Conservation (phyloP, 108 stramenopile genomes). For the Parietichytrium sp. region DNA sequence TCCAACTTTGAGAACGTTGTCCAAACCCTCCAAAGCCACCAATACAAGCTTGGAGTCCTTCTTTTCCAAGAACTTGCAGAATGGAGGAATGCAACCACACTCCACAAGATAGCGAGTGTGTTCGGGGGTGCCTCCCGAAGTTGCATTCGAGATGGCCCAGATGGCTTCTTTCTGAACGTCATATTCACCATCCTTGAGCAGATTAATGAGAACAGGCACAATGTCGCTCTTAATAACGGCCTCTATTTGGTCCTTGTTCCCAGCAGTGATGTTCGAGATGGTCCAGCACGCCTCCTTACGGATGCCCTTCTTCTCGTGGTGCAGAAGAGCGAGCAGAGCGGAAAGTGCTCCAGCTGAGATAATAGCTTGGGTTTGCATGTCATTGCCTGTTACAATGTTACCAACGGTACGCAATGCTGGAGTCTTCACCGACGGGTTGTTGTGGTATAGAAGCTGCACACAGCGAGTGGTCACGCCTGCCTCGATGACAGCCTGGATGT, state of each 20-base stretch:
- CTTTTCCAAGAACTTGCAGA: conserved; percentile 65
- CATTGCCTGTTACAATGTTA: conserved; percentile 96
- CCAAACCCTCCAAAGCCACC: conserved; percentile 93
- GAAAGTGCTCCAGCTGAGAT: conserved; percentile 91
- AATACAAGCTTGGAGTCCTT: conserved; percentile 83
- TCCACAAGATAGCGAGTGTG: conserved; percentile 91
- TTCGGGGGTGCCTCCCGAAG: conserved; percentile 84
- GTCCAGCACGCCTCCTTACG: conserved; percentile 99
- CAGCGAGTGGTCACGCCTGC: conserved; percentile 89
- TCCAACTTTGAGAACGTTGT: conserved; percentile 85
- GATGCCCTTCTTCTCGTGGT: conserved; percentile 91
- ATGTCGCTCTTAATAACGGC: conserved; percentile 90
- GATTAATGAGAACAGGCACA: conserved; percentile 87
- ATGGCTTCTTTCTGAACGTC: conserved; percentile 98
- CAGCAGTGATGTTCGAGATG: conserved; percentile 97
- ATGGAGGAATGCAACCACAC: conserved; percentile 87
- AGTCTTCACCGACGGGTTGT: conserved; percentile 87
- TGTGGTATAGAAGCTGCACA: conserved; percentile 88
- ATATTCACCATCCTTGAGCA: conserved; percentile 87
- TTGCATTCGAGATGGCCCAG: conserved; percentile 97
- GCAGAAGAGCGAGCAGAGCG: conserved; percentile 83
- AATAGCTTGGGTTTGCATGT: conserved; percentile 89
- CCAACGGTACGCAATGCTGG: conserved; percentile 95
- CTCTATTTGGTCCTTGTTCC: conserved; percentile 96
- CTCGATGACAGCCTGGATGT: conserved; percentile 97